Conservation (phyloP, 2,329 filamentous ascomycete species). For the Fusarium sarcochroum region DNA sequence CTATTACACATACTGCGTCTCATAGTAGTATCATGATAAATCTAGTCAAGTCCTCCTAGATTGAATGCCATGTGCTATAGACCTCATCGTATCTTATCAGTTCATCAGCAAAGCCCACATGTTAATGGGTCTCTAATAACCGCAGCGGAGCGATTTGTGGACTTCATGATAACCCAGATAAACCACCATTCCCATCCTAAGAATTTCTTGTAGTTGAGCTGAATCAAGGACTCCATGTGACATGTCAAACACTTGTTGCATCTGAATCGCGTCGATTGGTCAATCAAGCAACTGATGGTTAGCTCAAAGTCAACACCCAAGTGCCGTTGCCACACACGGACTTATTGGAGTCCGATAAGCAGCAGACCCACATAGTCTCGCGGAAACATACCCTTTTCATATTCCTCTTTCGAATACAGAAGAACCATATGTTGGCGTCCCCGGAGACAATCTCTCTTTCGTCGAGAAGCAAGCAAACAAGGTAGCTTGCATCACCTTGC, state of each 20-base stretch:
- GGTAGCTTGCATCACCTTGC: not conserved
- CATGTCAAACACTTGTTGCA: not conserved
- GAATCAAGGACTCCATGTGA: not conserved
- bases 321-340: not conserved
- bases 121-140: no score
- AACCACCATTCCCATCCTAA: no score
- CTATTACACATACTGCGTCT: no score
- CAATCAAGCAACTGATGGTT: not conserved
- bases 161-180: no score
- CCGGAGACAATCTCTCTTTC: conserved; percentile 22
- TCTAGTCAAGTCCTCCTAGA: no score
- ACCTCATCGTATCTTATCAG: no score
- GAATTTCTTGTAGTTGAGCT: no score
- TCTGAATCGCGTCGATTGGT: not conserved
- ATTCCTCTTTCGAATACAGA: conserved; percentile 13
- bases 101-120: no score
- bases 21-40: no score
- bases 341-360: not conserved
- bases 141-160: no score
- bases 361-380: conserved; percentile 3
- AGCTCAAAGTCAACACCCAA: not conserved
- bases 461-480: not conserved
- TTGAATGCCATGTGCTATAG: no score
- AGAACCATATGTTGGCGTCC: conserved; percentile 19
- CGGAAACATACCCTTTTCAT: conserved; percentile 42